Evolutionary conservation across 192 early-diverging fungal species (phyloP).

Genomic region (Gaertneriomyces semiglobifer): DNA sequence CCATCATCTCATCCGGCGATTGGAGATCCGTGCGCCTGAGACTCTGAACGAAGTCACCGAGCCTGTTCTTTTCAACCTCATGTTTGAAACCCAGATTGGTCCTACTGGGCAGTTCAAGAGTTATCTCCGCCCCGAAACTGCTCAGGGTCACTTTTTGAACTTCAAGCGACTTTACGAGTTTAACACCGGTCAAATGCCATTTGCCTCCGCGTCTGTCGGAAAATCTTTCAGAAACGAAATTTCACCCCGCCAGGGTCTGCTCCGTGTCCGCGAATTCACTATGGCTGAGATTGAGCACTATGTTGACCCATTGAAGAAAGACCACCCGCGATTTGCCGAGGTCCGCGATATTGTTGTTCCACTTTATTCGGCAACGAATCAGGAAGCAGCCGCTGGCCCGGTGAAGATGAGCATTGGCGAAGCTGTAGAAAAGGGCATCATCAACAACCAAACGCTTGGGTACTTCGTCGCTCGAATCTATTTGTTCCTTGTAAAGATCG

Average conservation of each 20-base stretch:
- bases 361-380: slow-evolving; percentile 72
- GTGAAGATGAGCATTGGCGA: slow-evolving; percentile 83
- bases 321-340: slow-evolving; percentile 86
- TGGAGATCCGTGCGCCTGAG: slow-evolving; percentile 86
- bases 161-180: slow-evolving; percentile 95
- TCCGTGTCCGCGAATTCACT: slow-evolving; percentile 96
- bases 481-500: slow-evolving; percentile 83
- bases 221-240: slow-evolving; percentile 99
- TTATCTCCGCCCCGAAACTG: slow-evolving; percentile 96
- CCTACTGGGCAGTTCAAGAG: slow-evolving; percentile 94
- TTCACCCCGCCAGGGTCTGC: slow-evolving; percentile 86
- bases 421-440: slow-evolving; percentile 76
- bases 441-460: slow-evolving; percentile 97
- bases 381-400: slow-evolving; percentile 72
- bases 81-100: slow-evolving; percentile 98
- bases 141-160: slow-evolving; percentile 99
- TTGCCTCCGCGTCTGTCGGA: slow-evolving; percentile 96
- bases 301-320: slow-evolving; percentile 90
- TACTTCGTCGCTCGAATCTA: slow-evolving; percentile 97
- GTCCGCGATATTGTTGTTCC: slow-evolving; percentile 72
- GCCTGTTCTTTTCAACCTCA: slow-evolving; percentile 96
- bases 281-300: slow-evolving; percentile 99
- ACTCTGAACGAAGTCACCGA: slow-evolving; percentile 86
- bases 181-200: slow-evolving; percentile 99
- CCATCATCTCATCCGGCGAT: slow-evolving; percentile 74